phyloP scores from a whole-genome alignment of 345 rosid genomes.

The Eucalyptus tenuipes region DNA sequence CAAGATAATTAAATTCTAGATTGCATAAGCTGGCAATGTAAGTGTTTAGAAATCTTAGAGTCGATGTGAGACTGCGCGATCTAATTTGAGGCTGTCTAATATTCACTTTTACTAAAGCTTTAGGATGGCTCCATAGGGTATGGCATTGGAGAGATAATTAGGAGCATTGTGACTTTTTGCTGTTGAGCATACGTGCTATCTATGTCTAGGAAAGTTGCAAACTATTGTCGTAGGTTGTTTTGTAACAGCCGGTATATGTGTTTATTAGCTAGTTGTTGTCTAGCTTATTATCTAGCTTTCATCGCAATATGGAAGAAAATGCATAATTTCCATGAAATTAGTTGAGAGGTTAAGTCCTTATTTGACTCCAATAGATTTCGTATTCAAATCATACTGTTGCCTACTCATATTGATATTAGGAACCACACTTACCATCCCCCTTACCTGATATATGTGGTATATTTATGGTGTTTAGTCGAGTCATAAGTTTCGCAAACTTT shows the following conservation, averaged over 20 bases:
- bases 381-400: not conserved
- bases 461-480: not conserved
- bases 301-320: not conserved
- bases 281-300: not conserved
- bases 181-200: not conserved
- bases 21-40: not conserved
- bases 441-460: not conserved
- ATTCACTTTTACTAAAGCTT: not conserved
- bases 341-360: not conserved
- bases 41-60: not conserved
- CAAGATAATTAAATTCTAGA: not conserved
- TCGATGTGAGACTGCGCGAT: not conserved
- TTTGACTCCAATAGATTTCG: not conserved
- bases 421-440: not conserved
- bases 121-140: not conserved
- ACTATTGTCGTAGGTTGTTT: not conserved
- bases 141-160: not conserved
- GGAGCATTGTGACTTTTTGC: not conserved
- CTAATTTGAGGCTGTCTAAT: not conserved
- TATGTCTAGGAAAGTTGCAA: not conserved
- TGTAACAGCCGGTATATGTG: not conserved
- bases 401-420: not conserved
- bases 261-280: not conserved
- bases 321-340: not conserved
- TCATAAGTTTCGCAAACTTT: not conserved